These are phyloP conservation scores for Exophiala mesophila DNA, from an alignment of 2,329 filamentous ascomycete genomes.

Conservation along the genomic window DNA sequence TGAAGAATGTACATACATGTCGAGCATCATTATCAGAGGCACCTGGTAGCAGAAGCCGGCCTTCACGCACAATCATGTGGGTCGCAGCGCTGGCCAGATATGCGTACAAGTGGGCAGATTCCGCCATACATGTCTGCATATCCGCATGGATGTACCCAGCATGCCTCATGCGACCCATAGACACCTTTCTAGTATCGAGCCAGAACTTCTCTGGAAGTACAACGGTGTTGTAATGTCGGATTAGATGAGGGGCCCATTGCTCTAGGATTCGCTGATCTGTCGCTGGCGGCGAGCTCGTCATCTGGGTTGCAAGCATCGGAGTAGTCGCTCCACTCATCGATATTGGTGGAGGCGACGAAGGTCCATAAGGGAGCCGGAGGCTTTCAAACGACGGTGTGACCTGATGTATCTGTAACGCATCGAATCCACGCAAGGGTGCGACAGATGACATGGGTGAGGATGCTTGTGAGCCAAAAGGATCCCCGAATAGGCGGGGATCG, in stretches of 20 bases:
- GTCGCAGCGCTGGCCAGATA: slow-evolving; percentile 17
- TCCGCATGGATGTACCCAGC: slow-evolving; percentile 19
- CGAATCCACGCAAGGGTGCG: background rate
- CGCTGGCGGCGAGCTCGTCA: slow-evolving; percentile 6
- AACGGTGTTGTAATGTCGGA: slow-evolving; percentile 17
- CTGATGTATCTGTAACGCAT: slow-evolving; percentile 2
- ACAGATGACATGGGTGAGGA: slow-evolving; percentile 2
- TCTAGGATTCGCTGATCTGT: slow-evolving; percentile 9
- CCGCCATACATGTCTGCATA: slow-evolving; percentile 21
- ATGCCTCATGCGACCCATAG: slow-evolving; percentile 17
- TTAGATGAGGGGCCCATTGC: slow-evolving; percentile 21
- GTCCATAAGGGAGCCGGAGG: slow-evolving; percentile 9
- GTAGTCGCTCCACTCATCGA: slow-evolving; percentile 1
- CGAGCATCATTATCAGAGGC: slow-evolving; percentile 12
- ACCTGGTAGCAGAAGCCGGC: slow-evolving; percentile 16
- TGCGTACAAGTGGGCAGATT: slow-evolving; percentile 22
- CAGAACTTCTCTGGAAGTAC: slow-evolving; percentile 22
- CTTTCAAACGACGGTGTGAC: slow-evolving; percentile 8
- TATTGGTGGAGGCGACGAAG: slow-evolving; percentile 1
- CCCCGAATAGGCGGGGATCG: slow-evolving; percentile 14
- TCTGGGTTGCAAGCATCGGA: slow-evolving; percentile 4
- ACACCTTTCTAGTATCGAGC: slow-evolving; percentile 17
- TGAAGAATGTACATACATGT: slow-evolving; percentile 18
- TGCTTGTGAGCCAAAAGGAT: slow-evolving; percentile 11
- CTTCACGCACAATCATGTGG: slow-evolving; percentile 19